Conservation (phyloP, 2,329 filamentous ascomycete genomes). For the Rasamsonia emersonii region DNA sequence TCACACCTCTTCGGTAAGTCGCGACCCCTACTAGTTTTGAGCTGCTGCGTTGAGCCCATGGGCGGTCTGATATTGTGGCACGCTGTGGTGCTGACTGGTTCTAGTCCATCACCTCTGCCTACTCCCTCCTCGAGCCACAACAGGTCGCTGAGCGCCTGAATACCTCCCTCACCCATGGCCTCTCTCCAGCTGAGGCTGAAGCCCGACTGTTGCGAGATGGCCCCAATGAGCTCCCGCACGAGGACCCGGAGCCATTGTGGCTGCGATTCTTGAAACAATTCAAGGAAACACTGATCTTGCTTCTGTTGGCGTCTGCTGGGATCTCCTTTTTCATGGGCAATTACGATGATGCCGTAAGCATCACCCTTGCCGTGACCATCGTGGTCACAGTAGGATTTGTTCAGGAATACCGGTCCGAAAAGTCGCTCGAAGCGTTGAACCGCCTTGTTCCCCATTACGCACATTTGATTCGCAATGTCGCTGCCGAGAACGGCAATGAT, state of each 20-base stretch:
- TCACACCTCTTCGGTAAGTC: slow-evolving; percentile 26
- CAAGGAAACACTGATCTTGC: slow-evolving; percentile 84
- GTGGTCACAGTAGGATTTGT: slow-evolving; percentile 94
- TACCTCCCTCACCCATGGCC: slow-evolving; percentile 74
- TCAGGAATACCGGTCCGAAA: slow-evolving; percentile 95
- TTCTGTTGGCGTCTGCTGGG: slow-evolving; percentile 80
- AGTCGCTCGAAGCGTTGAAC: slow-evolving; percentile 90
- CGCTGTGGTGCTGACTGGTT: slow-evolving; percentile 4
- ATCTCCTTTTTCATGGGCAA: slow-evolving; percentile 90
- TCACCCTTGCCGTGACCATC: slow-evolving; percentile 91
- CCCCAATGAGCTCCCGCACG: slow-evolving; percentile 88
- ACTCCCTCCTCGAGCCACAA: slow-evolving; percentile 61
- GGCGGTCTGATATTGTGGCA: background rate
- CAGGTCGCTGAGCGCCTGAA: slow-evolving; percentile 69
- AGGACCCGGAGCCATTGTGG: slow-evolving; percentile 90
- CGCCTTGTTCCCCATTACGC: slow-evolving; percentile 92
- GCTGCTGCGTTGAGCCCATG: no score
- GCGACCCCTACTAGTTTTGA: slow-evolving; percentile 7
- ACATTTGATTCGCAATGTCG: slow-evolving; percentile 68
- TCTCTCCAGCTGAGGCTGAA: slow-evolving; percentile 73
- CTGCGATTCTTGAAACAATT: slow-evolving; percentile 93
- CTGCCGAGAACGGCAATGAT: slow-evolving; percentile 14
- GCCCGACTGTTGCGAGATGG: slow-evolving; percentile 72
- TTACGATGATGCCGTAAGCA: slow-evolving; percentile 88
- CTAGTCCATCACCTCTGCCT: slow-evolving; percentile 39